phyloP scores from a whole-genome alignment of 768 basidiomycete genomes.

The Psilocybe tampanensis region DNA sequence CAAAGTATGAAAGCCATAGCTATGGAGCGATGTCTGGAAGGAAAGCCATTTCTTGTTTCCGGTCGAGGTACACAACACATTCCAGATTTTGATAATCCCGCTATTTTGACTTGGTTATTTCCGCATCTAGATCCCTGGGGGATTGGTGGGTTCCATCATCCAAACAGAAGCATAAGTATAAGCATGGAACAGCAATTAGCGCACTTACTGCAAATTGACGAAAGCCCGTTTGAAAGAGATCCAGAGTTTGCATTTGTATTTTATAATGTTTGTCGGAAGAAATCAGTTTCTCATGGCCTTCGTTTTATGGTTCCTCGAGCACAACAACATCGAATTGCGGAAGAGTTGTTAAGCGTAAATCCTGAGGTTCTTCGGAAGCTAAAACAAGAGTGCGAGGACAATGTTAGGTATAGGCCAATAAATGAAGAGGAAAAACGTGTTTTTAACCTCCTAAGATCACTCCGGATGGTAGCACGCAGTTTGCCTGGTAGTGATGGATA shows the following conservation, averaged over 20 bases:
- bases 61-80: neutral
- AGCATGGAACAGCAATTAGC: slow-evolving; percentile 15
- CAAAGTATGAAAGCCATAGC: slow-evolving; percentile 10
- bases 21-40: slow-evolving; percentile 4
- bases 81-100: slow-evolving; percentile 13
- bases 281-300: neutral
- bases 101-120: slow-evolving; percentile 12
- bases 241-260: slow-evolving; percentile 15
- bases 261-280: slow-evolving; percentile 14
- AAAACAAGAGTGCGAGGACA: neutral
- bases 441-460: neutral
- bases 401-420: neutral
- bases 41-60: slow-evolving; percentile 4
- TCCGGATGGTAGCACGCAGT: slow-evolving; percentile 8
- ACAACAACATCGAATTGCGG: neutral
- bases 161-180: neutral
- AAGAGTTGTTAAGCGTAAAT: neutral
- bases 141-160: too few relatives aligned
- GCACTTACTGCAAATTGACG: slow-evolving; percentile 6
- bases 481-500: too few relatives aligned
- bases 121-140: too few relatives aligned
- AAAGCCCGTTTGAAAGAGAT: slow-evolving; percentile 9
- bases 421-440: neutral
- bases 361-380: neutral
- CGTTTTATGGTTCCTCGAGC: neutral